Percentiles rank a stretch among this genome's conserved stretches.
phyloP scores from a whole-genome alignment of 129 eudicot species.

The Gnaphalium uliginosum region DNA sequence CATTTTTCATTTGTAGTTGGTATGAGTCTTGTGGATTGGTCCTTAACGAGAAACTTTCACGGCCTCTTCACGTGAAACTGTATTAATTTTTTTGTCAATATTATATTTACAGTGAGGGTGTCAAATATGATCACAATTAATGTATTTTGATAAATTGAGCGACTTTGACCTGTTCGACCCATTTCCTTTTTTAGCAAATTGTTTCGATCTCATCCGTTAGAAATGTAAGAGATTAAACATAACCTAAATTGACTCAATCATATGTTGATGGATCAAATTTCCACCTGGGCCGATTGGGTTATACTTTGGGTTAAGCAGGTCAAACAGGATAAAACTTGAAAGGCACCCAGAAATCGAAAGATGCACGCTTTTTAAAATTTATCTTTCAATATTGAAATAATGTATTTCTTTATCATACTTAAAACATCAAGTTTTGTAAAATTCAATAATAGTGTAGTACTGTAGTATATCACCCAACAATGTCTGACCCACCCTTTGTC shows the following conservation, averaged over 20 bases:
- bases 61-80: slow-evolving; percentile 50
- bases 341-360: background rate
- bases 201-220: too few relatives aligned
- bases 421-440: background rate
- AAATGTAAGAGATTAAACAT: too few relatives aligned
- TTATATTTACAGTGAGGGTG: too few relatives aligned
- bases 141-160: too few relatives aligned
- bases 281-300: slow-evolving; percentile 10
- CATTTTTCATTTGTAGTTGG: slow-evolving; percentile 56
- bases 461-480: background rate
- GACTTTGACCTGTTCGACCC: background rate
- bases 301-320: background rate
- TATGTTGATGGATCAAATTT: background rate
- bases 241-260: too few relatives aligned
- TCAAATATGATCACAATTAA: too few relatives aligned
- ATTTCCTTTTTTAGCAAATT: background rate
- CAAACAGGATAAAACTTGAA: background rate
- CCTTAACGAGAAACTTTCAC: slow-evolving; percentile 53
- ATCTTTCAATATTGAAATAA: background rate
- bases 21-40: slow-evolving; percentile 61
- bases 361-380: background rate
- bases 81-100: too few relatives aligned
- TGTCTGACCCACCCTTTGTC: background rate
- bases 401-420: background rate
- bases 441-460: background rate